Percentiles rank a stretch among this genome's conserved stretches.
Evolutionary conservation across 108 stramenopile species (phyloP).

Genomic region (Cyclostephanos tholiformis): DNA sequence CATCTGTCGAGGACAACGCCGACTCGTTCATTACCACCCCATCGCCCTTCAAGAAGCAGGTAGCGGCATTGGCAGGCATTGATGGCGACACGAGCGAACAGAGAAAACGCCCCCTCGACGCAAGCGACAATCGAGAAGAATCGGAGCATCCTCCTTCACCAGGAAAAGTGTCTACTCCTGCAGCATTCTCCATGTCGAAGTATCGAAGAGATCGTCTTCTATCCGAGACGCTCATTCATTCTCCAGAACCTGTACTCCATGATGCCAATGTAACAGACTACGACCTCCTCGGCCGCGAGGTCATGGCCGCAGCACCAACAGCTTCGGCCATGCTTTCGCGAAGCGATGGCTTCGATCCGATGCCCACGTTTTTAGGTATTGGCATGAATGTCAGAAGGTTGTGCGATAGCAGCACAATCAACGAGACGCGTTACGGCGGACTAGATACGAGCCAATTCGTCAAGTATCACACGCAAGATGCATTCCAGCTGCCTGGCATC

Average conservation of each 20-base stretch:
- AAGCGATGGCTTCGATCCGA: constrained; percentile 17
- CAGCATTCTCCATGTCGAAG: background rate
- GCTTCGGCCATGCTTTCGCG: constrained; percentile 27
- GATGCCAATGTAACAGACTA: constrained; percentile 6
- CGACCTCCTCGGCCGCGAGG: constrained; percentile 12
- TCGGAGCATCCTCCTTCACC: background rate
- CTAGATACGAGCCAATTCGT: constrained; percentile 5
- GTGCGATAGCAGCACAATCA: background rate
- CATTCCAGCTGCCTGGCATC: constrained; percentile 33
- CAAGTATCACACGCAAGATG: constrained; percentile 14
- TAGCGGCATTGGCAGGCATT: constrained; percentile 1
- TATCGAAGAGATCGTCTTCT: constrained; percentile 6
- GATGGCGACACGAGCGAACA: background rate
- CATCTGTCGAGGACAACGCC: background rate
- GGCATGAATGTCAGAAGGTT: background rate
- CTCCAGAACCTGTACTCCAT: constrained; percentile 12
- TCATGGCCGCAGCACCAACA: constrained; percentile 17
- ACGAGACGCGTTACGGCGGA: constrained; percentile 1
- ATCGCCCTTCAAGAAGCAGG: constrained; percentile 16
- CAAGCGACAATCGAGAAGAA: constrained; percentile 1
- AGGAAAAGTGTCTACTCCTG: background rate
- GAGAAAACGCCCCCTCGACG: background rate
- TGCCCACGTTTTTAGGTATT: constrained; percentile 3
- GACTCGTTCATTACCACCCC: constrained; percentile 13
- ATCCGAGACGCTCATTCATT: constrained; percentile 12